Evolutionary conservation across 345 rosid species (phyloP).

Genomic region (Angophora floribunda): DNA sequence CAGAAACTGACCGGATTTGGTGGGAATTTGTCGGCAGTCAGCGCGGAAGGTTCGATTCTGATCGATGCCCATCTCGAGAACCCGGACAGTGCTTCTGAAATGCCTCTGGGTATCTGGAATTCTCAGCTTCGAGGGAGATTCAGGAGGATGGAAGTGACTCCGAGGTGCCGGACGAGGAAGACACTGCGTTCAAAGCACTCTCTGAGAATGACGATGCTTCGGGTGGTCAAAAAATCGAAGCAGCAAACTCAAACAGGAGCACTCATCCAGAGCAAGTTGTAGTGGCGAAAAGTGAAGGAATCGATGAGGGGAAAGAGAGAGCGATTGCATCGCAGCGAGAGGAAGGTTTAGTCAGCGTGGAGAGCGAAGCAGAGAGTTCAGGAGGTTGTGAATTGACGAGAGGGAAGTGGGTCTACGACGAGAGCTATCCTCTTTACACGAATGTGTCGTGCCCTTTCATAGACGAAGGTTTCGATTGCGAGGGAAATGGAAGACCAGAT

Average conservation of each 20-base stretch:
- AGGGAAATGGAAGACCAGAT: slow-evolving; percentile 70
- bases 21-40: slow-evolving; percentile 12
- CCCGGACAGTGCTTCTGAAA: slow-evolving; percentile 32
- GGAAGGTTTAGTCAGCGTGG: not conserved
- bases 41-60: slow-evolving; percentile 17
- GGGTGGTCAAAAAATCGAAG: slow-evolving; percentile 1
- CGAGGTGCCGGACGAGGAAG: not conserved
- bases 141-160: not conserved
- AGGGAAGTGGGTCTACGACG: slow-evolving; percentile 86
- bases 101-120: slow-evolving; percentile 30
- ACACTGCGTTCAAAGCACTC: not conserved
- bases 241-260: not conserved
- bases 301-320: slow-evolving; percentile 9
- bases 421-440: slow-evolving; percentile 61
- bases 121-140: slow-evolving; percentile 1
- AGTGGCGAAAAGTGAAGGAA: slow-evolving; percentile 8
- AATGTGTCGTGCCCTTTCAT: slow-evolving; percentile 76
- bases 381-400: slow-evolving; percentile 50
- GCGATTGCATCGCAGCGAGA: not conserved
- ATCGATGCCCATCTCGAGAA: slow-evolving; percentile 13
- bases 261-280: slow-evolving; percentile 6
- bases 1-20: slow-evolving; percentile 8
- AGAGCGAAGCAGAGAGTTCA: slow-evolving; percentile 4
- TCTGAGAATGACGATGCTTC: slow-evolving; percentile 6
- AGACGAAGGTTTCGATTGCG: slow-evolving; percentile 88